These are phyloP conservation scores for Xerocomus brunneocitrinus DNA, from an alignment of 768 basidiomycete species.

Conservation along the genomic window DNA sequence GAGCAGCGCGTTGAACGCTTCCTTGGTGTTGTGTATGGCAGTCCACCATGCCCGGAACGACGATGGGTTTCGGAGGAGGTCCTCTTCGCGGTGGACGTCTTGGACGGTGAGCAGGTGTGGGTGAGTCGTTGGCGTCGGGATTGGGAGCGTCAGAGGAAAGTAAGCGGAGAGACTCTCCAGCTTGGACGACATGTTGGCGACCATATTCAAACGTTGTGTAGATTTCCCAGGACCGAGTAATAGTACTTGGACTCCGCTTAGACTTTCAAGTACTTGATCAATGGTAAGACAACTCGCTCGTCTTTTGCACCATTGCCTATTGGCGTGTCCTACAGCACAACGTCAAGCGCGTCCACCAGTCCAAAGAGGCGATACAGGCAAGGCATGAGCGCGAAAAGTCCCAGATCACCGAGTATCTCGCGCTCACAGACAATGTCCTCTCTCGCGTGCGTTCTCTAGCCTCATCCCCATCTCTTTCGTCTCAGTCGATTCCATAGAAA, in stretches of 20 bases:
- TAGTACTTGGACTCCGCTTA: no score
- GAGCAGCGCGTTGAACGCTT: constrained; percentile 52
- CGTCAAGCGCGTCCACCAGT: constrained; percentile 59
- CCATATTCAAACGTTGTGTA: no score
- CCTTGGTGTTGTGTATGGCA: constrained; percentile 72
- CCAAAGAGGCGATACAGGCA: constrained; percentile 57
- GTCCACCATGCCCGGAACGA: constrained; percentile 94
- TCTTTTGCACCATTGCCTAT: constrained; percentile 1
- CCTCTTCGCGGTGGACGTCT: constrained; percentile 89
- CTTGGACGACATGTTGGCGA: constrained; percentile 41
- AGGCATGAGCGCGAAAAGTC: constrained; percentile 65
- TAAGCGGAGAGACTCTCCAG: constrained; percentile 49
- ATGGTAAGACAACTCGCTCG: constrained; percentile 23
- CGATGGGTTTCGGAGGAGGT: constrained; percentile 83
- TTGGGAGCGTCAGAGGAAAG: constrained; percentile 84
- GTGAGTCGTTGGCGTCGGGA: constrained; percentile 77
- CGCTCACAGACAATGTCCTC: constrained; percentile 60
- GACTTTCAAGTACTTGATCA: not conserved
- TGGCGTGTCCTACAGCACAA: constrained; percentile 49
- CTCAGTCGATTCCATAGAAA: constrained; percentile 48
- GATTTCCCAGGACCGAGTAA: not conserved
- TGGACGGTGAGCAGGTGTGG: constrained; percentile 66
- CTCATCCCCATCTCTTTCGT: not conserved
- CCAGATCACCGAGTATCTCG: constrained; percentile 73
- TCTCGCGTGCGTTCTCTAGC: constrained; percentile 46